Conservation (phyloP, 768 basidiomycete genomes). For the Lepiota venenata region DNA sequence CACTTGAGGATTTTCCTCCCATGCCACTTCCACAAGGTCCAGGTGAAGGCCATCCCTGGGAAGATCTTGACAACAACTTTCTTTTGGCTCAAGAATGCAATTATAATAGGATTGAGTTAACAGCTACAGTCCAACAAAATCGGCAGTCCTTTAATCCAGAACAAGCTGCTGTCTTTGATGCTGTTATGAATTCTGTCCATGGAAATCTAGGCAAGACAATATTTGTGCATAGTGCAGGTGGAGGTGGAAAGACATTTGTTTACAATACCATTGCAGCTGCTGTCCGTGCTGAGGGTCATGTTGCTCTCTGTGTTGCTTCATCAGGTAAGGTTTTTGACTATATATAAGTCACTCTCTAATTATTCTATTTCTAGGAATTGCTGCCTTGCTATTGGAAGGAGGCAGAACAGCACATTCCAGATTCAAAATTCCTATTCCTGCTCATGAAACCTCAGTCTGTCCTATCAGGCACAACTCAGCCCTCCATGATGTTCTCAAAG, state of each 20-base stretch:
- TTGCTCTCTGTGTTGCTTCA: constrained; percentile 47
- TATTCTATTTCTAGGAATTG: no score
- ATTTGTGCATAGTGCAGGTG: constrained; percentile 40
- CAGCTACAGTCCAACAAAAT: not conserved
- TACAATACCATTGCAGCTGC: constrained; percentile 30
- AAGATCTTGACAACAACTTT: constrained; percentile 15
- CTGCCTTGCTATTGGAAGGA: constrained; percentile 12
- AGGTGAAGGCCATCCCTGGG: constrained; percentile 21
- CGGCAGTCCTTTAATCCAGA: constrained; percentile 20
- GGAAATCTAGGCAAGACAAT: constrained; percentile 20
- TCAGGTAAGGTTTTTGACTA: no score
- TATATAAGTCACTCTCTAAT: no score
- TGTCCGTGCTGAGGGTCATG: constrained; percentile 21
- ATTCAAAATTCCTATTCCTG: not conserved
- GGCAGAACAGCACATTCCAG: not conserved
- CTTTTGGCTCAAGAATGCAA: constrained; percentile 29
- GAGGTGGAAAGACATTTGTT: constrained; percentile 44
- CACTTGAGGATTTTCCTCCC: constrained; percentile 20
- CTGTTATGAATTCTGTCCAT: constrained; percentile 24
- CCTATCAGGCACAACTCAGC: not conserved
- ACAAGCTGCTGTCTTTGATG: constrained; percentile 24
- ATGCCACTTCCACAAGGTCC: constrained; percentile 26
- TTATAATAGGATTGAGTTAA: constrained; percentile 19
- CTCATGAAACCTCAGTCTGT: not conserved
- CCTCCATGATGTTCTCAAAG: no score